Base-by-base conservation (phyloP, 176 grass and related monocot species). In the Rhynchospora breviuscula region DNA sequence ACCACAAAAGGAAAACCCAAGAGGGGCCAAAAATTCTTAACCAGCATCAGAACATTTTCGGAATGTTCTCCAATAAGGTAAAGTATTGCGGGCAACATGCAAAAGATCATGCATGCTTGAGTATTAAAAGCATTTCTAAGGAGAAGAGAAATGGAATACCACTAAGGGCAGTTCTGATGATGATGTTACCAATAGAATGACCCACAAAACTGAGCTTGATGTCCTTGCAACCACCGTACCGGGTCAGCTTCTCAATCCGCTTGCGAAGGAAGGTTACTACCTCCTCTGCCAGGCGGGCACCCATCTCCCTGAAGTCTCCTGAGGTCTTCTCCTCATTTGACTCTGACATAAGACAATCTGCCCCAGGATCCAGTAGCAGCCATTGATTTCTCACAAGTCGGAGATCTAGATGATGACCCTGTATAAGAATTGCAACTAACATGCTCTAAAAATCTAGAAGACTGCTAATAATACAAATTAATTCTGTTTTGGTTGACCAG, bases 251-350 rank as follows among this genome's bases (percentile, higher is more conserved):
- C 46, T 98, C 95, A n/a, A 90, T 29, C 83, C 89, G 90, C 63
- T 78, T 88, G 81, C 87, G 90, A 26, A 94, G 83, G 77, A 94
- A 97, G 19, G 79, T 26, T 68, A 89, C 83, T 61, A 92, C 88
- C 87, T 97, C 94, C 53, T 87, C 88, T 44, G 92, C 88, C 59
- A 97, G 90, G 72, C 94, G 84, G 52, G 67, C 80, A 79, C 94
- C 94, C 92, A 97, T 97, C 88, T 97, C 92, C 87, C 88, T 92
- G 59, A 97, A 94, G 77, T 97, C 94, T 80, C 90, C 94, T 43
- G 79, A 84, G 74, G 92, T 97, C 73, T 93, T 92, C 23, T 97
- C 90, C 90, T 97, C 94, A 87, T 94, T 97, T 85, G 74, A 85
- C 87, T 92, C 88, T 33, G 92, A 94, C 85, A 97, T 75, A 68